These are phyloP conservation scores for Exidia glandulosa DNA, from an alignment of 768 basidiomycete species.

Conservation along the genomic window DNA sequence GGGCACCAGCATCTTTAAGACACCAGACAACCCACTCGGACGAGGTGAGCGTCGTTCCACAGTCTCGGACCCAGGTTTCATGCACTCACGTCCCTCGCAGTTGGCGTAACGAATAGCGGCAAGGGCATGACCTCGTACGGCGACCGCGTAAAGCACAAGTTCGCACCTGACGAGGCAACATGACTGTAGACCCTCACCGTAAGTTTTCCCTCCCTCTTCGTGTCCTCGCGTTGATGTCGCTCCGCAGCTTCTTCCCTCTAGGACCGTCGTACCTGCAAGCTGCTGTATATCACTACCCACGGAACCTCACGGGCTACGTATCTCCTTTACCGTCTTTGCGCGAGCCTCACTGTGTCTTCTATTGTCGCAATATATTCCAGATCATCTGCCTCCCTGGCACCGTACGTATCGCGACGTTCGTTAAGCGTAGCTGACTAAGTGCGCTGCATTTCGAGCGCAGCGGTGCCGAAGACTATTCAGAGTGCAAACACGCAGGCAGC, in stretches of 20 bases:
- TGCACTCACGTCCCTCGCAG: conserved; percentile 26
- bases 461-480: no score
- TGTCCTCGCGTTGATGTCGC: background rate
- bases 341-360: background rate
- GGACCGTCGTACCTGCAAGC: background rate
- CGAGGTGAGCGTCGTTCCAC: conserved; percentile 40
- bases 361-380: background rate
- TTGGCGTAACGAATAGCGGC: conserved; percentile 86
- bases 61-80: background rate
- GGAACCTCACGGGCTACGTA: background rate
- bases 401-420: no score
- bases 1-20: conserved; percentile 90
- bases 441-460: background rate
- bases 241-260: background rate
- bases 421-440: no score
- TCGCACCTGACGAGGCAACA: conserved; percentile 33
- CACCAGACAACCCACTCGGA: conserved; percentile 83
- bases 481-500: no score
- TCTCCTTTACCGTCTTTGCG: background rate
- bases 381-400: background rate
- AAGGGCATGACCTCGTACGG: conserved; percentile 77
- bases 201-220: background rate
- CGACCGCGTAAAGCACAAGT: conserved; percentile 67
- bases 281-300: background rate
- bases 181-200: conserved; percentile 1